Percentiles rank a stretch among this genome's conserved stretches.
phyloP scores from a whole-genome alignment of 1,284 basidiomycete genomes.

The Fereydounia khargensis region DNA sequence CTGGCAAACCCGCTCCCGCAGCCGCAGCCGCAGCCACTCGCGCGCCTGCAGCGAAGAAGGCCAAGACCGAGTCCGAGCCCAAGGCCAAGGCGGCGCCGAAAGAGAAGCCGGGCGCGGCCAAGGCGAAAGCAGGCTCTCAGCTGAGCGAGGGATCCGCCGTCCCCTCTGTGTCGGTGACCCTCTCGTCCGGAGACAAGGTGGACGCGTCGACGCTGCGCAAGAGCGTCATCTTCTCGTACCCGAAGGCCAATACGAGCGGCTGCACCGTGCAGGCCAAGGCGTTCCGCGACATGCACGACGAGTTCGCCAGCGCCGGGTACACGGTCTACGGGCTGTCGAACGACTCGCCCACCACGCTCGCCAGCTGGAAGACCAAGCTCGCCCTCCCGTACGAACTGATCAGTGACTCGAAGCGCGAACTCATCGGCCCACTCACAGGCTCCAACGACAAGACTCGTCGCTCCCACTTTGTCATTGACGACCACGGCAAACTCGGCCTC shows the following conservation, averaged over 20 bases:
- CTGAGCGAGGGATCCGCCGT: constrained; percentile 74
- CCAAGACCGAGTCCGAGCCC: no score
- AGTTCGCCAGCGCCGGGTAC: constrained; percentile 71
- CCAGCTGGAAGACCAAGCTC: constrained; percentile 63
- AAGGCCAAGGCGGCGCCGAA: no score
- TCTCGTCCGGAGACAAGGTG: constrained; percentile 18
- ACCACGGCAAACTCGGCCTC: constrained; percentile 30
- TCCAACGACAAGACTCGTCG: constrained; percentile 67
- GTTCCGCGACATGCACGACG: constrained; percentile 73
- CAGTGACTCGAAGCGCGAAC: constrained; percentile 76
- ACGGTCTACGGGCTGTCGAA: constrained; percentile 81
- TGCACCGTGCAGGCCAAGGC: constrained; percentile 47
- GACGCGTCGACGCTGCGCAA: constrained; percentile 8
- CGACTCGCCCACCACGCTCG: constrained; percentile 74
- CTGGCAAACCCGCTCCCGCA: constrained; percentile 12
- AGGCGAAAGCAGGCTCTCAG: constrained; percentile 12
- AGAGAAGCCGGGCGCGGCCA: not conserved
- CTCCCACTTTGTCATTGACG: constrained; percentile 48
- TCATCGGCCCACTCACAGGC: constrained; percentile 80
- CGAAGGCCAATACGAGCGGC: constrained; percentile 39
- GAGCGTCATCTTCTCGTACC: constrained; percentile 35
- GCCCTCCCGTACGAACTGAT: constrained; percentile 78
- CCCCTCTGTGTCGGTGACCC: constrained; percentile 71
- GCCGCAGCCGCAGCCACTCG: constrained; percentile 2
- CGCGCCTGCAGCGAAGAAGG: constrained; percentile 8